Percentiles rank a stretch among this genome's conserved stretches.
Conservation (phyloP, 1,139 yeast species). For the Starmera stellimalicola region DNA sequence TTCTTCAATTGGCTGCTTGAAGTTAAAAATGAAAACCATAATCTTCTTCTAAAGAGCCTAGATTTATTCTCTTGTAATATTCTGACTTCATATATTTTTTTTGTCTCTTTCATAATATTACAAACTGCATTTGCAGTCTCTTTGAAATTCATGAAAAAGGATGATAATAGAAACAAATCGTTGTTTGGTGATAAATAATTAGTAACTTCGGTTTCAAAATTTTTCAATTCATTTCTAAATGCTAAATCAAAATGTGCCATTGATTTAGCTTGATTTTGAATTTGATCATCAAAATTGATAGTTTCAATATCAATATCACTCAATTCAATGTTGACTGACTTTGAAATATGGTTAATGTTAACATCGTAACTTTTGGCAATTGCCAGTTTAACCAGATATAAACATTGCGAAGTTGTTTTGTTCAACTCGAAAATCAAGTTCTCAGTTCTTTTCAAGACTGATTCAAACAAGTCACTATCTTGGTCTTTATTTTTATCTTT, state of each 20-base stretch:
- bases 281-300: constrained; percentile 20
- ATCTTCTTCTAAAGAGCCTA: constrained; percentile 28
- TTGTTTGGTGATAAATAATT: constrained; percentile 33
- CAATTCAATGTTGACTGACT: constrained; percentile 11
- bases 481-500: constrained; percentile 15
- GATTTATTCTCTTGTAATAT: constrained; percentile 21
- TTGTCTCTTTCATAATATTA: constrained; percentile 24
- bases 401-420: constrained; percentile 22
- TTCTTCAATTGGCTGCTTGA: constrained; percentile 23
- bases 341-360: constrained; percentile 13
- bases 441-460: constrained; percentile 23
- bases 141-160: constrained; percentile 36
- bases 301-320: constrained; percentile 13
- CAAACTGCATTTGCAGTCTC: constrained; percentile 28
- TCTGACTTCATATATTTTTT: constrained; percentile 24
- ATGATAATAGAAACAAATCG: constrained; percentile 37
- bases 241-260: constrained; percentile 25
- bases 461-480: constrained; percentile 24
- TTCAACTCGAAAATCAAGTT: constrained; percentile 26
- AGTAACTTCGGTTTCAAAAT: constrained; percentile 14
- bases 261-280: constrained; percentile 21
- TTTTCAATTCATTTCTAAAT: constrained; percentile 23
- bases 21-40: constrained; percentile 33
- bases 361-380: constrained; percentile 34
- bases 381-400: constrained; percentile 23